A percentile compares a stretch with the other conserved stretches of the same genome.
These are phyloP conservation scores for Fusarium piperis DNA, from an alignment of 2,329 filamentous ascomycete species.

Conservation along the genomic window DNA sequence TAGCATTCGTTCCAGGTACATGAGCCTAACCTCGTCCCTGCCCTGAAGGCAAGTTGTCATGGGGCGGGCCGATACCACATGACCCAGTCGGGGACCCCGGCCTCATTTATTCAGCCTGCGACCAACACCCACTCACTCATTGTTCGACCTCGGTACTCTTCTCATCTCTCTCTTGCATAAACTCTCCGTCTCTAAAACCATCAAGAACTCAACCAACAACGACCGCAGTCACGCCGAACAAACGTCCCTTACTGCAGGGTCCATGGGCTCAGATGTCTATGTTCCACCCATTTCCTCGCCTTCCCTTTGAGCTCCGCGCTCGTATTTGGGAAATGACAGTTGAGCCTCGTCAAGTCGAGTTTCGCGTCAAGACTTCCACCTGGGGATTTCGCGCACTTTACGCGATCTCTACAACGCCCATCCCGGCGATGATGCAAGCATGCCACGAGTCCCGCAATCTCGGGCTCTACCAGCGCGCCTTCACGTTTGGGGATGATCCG, in stretches of 20 bases:
- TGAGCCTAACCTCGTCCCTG: too few relatives aligned
- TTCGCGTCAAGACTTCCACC: not conserved
- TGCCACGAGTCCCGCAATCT: conserved; percentile 4
- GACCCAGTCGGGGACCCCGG: too few relatives aligned
- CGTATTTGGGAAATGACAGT: conserved; percentile 18
- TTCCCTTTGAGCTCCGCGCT: conserved; percentile 16
- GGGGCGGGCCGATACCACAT: too few relatives aligned
- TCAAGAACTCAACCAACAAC: not conserved
- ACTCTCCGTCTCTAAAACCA: not conserved
- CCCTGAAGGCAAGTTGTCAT: too few relatives aligned
- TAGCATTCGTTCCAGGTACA: too few relatives aligned
- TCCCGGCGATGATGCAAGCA: not conserved
- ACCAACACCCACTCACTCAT: not conserved
- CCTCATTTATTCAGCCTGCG: not conserved
- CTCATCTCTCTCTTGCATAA: not conserved
- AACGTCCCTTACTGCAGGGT: not conserved
- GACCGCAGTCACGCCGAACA: not conserved
- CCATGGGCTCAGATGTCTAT: not conserved
- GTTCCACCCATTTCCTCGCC: conserved; percentile 16
- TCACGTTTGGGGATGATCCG: not conserved
- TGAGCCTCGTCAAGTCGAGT: conserved; percentile 8
- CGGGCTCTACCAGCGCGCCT: not conserved
- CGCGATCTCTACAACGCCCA: not conserved
- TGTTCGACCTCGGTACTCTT: not conserved
- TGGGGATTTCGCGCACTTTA: not conserved